Conservation (phyloP, 371 early-diverging fungal genomes). For the Mucor indicus region DNA sequence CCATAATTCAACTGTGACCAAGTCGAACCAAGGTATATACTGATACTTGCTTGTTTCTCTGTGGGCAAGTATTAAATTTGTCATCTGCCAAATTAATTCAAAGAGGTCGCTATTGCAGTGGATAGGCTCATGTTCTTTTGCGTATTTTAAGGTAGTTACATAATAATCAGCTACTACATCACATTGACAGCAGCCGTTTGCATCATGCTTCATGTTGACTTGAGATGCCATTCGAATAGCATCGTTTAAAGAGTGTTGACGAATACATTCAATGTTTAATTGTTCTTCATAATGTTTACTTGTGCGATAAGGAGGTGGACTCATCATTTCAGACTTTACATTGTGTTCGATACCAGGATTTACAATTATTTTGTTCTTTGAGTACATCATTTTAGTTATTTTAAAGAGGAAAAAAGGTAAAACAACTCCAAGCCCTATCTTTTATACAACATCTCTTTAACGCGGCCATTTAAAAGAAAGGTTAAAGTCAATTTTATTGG, state of each 20-base stretch:
- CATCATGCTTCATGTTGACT: conserved; percentile 21
- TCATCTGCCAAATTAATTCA: conserved; percentile 29
- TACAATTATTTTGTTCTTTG: too few species aligned
- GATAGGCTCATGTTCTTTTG: conserved; percentile 12
- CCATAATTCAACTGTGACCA: conserved; percentile 25
- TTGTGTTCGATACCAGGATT: too few species aligned
- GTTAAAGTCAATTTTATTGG: too few species aligned
- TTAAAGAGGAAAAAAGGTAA: too few species aligned
- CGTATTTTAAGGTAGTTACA: conserved; percentile 11
- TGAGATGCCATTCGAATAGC: conserved; percentile 14
- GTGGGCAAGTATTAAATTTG: conserved; percentile 29
- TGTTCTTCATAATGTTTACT: conserved; percentile 12
- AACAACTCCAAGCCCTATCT: too few species aligned
- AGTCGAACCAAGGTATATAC: conserved; percentile 24
- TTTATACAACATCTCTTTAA: too few species aligned
- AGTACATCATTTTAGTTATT: too few species aligned
- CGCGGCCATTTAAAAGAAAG: too few species aligned
- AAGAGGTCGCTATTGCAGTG: conserved; percentile 22
- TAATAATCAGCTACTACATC: conserved; percentile 16
- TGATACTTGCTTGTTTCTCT: conserved; percentile 17
- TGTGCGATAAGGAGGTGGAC: too few species aligned
- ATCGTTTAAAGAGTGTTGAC: conserved; percentile 12
- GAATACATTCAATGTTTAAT: conserved; percentile 4
- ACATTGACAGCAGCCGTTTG: conserved; percentile 19
- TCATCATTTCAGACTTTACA: too few species aligned